Conservation (phyloP, 1,284 basidiomycete species). For the Cryptococcus sp. region DNA sequence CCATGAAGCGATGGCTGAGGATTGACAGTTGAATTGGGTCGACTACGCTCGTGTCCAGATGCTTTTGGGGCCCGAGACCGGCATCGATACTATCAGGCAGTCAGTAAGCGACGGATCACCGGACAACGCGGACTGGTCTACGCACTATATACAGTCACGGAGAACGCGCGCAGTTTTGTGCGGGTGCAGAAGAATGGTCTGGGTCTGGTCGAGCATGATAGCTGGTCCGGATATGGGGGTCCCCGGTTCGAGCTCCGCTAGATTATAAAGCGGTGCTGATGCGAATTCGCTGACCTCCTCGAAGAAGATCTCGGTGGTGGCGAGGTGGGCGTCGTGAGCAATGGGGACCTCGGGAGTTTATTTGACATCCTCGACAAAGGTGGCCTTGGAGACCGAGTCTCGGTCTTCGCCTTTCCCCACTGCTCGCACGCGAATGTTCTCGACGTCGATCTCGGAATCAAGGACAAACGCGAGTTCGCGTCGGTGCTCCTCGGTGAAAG, state of each 20-base stretch:
- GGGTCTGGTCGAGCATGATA: constrained; percentile 40
- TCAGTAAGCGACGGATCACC: no score
- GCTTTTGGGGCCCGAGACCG: background rate
- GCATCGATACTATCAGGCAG: background rate
- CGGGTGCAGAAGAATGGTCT: constrained; percentile 39
- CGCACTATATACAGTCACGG: background rate
- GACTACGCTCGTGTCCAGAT: background rate
- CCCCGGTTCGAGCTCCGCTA: constrained; percentile 26
- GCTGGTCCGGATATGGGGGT: constrained; percentile 39
- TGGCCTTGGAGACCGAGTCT: constrained; percentile 15
- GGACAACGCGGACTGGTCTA: no score
- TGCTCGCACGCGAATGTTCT: constrained; percentile 36
- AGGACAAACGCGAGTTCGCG: constrained; percentile 43
- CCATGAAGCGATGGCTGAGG: constrained; percentile 57
- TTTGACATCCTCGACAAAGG: constrained; percentile 10
- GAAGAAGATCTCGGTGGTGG: constrained; percentile 33
- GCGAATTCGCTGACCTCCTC: constrained; percentile 32
- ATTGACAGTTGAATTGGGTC: constrained; percentile 25
- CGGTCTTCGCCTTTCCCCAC: constrained; percentile 34
- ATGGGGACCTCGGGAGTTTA: constrained; percentile 1
- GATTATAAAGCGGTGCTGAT: constrained; percentile 42
- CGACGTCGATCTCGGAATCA: constrained; percentile 55
- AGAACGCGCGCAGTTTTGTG: background rate
- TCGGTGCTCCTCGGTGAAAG: constrained; percentile 33
- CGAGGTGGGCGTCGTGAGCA: background rate